Base-by-base conservation (phyloP, 345 rosid genomes). In the Carallia brachiata region DNA sequence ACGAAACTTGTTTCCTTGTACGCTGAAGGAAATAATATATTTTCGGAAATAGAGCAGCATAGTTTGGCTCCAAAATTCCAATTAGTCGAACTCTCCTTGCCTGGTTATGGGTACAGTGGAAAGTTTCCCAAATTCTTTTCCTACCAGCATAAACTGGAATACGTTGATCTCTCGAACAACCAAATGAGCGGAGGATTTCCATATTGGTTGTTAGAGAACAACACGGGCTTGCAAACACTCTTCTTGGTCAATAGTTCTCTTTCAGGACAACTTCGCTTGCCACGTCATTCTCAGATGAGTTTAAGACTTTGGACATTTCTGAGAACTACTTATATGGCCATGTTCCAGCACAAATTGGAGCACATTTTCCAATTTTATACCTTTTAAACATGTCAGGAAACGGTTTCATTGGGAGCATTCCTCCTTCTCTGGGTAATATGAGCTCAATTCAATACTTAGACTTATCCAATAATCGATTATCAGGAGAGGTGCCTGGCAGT, bases 181-280 rank as follows among this genome's bases (percentile, higher is more conserved):
- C 7, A 18, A 1, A 9, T 81, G 17, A 34, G 4, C 0, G 77
- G 58, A 19, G 44, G n/a, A 3, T 60, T 77, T 32, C 83, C 79
- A 5, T 0, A 3, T 40, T 82, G 85, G 85, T 62, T 79, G 53
- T 31, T 82, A 2, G 12, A 23, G n/a, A 82, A 79, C 66, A 82
- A 82, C 37, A 39, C 74, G 30, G 32, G 44, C 0, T 65, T 82
- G 32, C 19, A 44, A n/a, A 0, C 0, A 0, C 53, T 79, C 0
- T 0, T 4, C 4, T 27, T 82, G 2, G 15, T 0, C 1, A 48
- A 57, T 1, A 71, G 47, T 50, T 61, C 62, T 23, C 37, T 79
- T 1, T n/a, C 66, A 0, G 72, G 75, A 34, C 44, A 18, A 37
- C 23, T 81, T 18, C 5, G 31, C 2, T 55, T 62, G 27, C 67